Base-by-base conservation (phyloP, 169 alveolate genomes). In the Plasmodium coatneyi region DNA sequence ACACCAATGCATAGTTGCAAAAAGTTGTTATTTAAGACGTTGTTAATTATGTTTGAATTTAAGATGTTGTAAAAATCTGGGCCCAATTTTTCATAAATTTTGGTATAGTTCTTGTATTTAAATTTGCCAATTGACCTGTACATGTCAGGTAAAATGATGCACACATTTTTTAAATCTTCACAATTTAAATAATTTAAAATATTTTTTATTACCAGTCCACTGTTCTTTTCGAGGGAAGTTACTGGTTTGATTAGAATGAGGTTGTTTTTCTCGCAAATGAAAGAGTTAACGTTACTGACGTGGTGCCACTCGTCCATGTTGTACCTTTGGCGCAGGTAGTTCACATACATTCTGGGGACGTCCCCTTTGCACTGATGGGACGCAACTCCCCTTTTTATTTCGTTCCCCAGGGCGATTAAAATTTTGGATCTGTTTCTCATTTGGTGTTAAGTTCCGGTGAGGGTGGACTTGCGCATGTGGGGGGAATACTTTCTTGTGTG, bases 101-200 rank as follows among this genome's bases (percentile, higher is more conserved):
- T 89, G 16, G 76, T 70, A 22, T 89, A 80, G 16, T 30, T 79
- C 80, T 89, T 89, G 39, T 56, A 79, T 89, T 89, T 89, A 89
- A 79, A 89, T 89, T 78, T 89, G 19, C 94, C 94, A 49, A 80
- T 19, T 79, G 86, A 70, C 72, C 94, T 89, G 49, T 89, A 89
- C n/a, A 80, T 16, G 52, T 89, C 94, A 25, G 94, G 94, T 79
- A 89, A 46, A 60, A 89, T 66, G 22, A 89, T 60, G 52, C 94
- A 89, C 30, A 89, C 78, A 79, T 89, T 89, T 39, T 89, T 89
- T 60, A 66, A 14, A 43, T 84, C 83, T 56, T 19, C 46, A 86
- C 60, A 84, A 49, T 84, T 76, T 46, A 84, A 79, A 89, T 89
- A 89, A 60, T 19, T 71, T 72, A 89, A 70, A 39, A 89, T 89